Evolutionary conservation across 768 basidiomycete species (phyloP).

Genomic region (Udeniomyces megalosporus): DNA sequence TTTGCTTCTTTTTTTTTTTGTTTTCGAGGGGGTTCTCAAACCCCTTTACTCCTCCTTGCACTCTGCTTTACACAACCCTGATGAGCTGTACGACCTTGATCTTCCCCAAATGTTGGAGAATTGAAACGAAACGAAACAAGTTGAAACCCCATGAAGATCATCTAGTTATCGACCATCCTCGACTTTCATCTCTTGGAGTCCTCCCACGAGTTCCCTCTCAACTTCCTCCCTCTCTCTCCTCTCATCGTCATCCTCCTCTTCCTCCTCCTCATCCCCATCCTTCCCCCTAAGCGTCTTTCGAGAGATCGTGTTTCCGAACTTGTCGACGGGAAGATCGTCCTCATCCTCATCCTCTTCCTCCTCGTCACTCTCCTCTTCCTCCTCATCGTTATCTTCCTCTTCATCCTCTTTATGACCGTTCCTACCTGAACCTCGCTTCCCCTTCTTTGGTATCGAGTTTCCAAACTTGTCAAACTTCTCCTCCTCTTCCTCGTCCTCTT

Average conservation of each 20-base stretch:
- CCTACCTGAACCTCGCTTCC: not conserved
- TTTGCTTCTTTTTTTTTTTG: too few species aligned
- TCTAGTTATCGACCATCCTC: too few species aligned
- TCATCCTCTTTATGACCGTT: not conserved
- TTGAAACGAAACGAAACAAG: too few species aligned
- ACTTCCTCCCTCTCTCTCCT: constrained; percentile 9
- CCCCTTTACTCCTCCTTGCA: too few species aligned
- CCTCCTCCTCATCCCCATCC: not conserved
- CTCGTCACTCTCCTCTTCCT: not conserved
- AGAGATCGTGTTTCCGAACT: not conserved
- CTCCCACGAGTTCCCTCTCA: constrained; percentile 10
- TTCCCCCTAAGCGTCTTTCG: not conserved
- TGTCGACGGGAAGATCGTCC: too few species aligned
- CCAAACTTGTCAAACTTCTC: not conserved
- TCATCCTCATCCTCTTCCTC: constrained; percentile 1
- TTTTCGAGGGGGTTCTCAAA: too few species aligned
- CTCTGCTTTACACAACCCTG: too few species aligned
- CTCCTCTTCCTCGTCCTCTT: not conserved
- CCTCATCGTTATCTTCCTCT: not conserved
- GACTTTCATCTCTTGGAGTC: not conserved
- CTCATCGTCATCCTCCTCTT: not conserved
- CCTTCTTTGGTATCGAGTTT: not conserved
- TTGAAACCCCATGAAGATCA: too few species aligned
- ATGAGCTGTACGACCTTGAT: too few species aligned
- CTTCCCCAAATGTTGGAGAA: too few species aligned